A percentile compares a stretch with the other conserved stretches of the same genome.
These are phyloP conservation scores for Colletotrichum tabaci DNA, from an alignment of 2,329 filamentous ascomycete species.

Conservation along the genomic window DNA sequence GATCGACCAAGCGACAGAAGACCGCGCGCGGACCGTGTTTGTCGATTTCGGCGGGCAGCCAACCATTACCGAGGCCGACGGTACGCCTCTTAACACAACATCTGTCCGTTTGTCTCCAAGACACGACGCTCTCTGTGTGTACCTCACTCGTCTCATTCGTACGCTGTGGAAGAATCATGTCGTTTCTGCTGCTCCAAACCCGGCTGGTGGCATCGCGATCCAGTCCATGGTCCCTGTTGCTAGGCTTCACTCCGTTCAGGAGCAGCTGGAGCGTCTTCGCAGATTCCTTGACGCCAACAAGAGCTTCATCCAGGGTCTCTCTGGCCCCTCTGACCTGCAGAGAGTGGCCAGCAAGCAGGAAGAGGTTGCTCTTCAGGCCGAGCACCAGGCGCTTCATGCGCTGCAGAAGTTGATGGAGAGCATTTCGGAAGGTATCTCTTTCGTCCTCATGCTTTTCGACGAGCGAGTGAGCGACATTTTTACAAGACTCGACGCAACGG, in stretches of 20 bases:
- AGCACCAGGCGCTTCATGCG: slow-evolving; percentile 92
- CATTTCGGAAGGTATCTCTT: slow-evolving; percentile 96
- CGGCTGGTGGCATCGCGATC: slow-evolving; percentile 75
- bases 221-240: slow-evolving; percentile 74
- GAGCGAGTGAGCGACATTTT: slow-evolving; percentile 93
- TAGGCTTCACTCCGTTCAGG: slow-evolving; percentile 84
- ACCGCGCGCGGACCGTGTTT: slow-evolving; percentile 88
- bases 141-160: slow-evolving; percentile 88
- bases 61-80: slow-evolving; percentile 82
- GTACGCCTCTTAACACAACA: slow-evolving; percentile 81
- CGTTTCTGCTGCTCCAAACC: slow-evolving; percentile 66
- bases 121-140: slow-evolving; percentile 89
- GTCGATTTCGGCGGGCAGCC: slow-evolving; percentile 94
- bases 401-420: slow-evolving; percentile 88
- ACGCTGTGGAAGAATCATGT: slow-evolving; percentile 89
- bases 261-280: slow-evolving; percentile 82
- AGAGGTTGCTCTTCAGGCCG: slow-evolving; percentile 91
- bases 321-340: slow-evolving; percentile 89
- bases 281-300: slow-evolving; percentile 91
- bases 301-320: slow-evolving; percentile 91
- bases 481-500: slow-evolving; percentile 78
- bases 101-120: slow-evolving; percentile 89
- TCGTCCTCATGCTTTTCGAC: slow-evolving; percentile 94
- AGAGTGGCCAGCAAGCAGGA: slow-evolving; percentile 87
- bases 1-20: slow-evolving; percentile 87